Percentiles rank a stretch among this genome's conserved stretches.
These are phyloP conservation scores for Puccinellia tenuiflora DNA, from an alignment of 176 grass and related monocot genomes.

Conservation along the genomic window DNA sequence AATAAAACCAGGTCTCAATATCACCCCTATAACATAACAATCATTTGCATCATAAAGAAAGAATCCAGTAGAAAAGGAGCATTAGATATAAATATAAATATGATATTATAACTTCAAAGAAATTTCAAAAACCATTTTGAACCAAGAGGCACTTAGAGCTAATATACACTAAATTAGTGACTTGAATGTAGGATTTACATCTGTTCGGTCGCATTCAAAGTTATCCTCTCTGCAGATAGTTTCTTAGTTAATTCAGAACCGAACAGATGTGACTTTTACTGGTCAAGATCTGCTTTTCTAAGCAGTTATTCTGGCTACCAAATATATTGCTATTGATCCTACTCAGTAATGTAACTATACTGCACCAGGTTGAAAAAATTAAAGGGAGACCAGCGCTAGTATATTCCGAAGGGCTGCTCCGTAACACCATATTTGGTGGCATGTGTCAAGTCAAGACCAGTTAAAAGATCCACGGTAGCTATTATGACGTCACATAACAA, in stretches of 20 bases:
- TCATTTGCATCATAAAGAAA: neutral
- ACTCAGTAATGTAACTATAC: neutral
- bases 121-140: neutral
- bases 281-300: neutral
- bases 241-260: neutral
- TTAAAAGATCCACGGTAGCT: neutral
- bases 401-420: neutral
- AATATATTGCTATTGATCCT: neutral
- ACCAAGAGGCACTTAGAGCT: neutral
- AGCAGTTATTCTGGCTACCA: neutral
- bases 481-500: neutral
- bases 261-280: neutral
- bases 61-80: neutral
- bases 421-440: neutral
- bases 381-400: neutral
- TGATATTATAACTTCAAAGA: neutral
- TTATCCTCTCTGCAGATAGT: neutral
- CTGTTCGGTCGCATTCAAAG: neutral
- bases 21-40: constrained; percentile 43
- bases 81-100: neutral
- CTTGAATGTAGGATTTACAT: neutral
- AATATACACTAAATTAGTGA: neutral
- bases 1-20: constrained; percentile 85
- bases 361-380: neutral
- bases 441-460: neutral